Base-by-base conservation (phyloP, 352 stramenopile species). In the Phytophthora litchii region DNA sequence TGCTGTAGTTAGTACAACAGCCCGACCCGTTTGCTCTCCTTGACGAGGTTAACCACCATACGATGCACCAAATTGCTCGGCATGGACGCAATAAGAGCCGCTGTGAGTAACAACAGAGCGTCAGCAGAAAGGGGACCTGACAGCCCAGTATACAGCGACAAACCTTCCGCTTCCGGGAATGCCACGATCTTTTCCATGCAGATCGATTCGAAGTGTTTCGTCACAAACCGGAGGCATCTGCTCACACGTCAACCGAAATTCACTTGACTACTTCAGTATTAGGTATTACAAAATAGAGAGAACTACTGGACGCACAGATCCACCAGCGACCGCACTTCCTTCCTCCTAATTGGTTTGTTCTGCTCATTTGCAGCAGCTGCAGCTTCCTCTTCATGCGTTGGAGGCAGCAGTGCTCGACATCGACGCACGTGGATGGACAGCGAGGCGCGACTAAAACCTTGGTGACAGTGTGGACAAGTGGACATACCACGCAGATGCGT, bases 151-250 rank as follows among this genome's bases (percentile, higher is more conserved):
- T 31, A 19, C 6, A 44, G 3, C 17, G 42, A 32, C 53, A 23
- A 9, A 92, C 82, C 80, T 82, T 92, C 73, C 14, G 80, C 67
- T 29, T 90, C 74, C 3, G 83, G 78, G 12, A 81, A 78, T 0
- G 67, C 59, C 14, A 71, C 60, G 13, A 90, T 74, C 23, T 78
- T 85, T 44, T 92, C 78, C 64, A 90, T 82, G 41, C 69, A 92
- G 20, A 88, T 54, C 29, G 67, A 78, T 32, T 87, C 72, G 50
- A 92, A 92, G 54, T 92, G 83, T 41, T 77, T 86, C 13, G 78
- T 86, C 42, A 90, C 61, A 21, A 85, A 72, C 0, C 64, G 67
- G 16, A 91, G 67, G 38, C 82, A 91, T 51, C 82, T 91, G 31
- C 46, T n/a, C 21, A 48, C 20, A 34, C 4, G 27, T 27, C 23